Conservation (phyloP, 2,329 filamentous ascomycete genomes). For the Penicillium sp. region DNA sequence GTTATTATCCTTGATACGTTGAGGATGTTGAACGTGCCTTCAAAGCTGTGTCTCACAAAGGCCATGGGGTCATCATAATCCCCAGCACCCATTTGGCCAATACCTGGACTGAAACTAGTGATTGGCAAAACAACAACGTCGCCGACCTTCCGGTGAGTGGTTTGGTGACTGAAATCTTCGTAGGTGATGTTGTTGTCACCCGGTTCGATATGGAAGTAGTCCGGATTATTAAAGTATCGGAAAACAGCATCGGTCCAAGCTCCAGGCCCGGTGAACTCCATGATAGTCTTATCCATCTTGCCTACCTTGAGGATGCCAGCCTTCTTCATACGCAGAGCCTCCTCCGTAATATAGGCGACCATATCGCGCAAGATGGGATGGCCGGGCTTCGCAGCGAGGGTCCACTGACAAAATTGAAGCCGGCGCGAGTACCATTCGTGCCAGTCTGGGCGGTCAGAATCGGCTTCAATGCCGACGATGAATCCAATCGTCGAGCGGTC, state of each 20-base stretch:
- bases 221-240: constrained; percentile 83
- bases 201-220: constrained; percentile 72
- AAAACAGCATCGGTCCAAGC: constrained; percentile 93
- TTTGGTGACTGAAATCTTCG: constrained; percentile 84
- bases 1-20: not conserved
- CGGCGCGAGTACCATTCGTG: constrained; percentile 89
- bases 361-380: constrained; percentile 87
- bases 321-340: constrained; percentile 68
- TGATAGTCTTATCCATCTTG: constrained; percentile 65
- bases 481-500: constrained; percentile 74
- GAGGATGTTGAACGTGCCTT: constrained; percentile 53
- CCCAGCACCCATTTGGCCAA: constrained; percentile 84
- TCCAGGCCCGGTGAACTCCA: constrained; percentile 91
- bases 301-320: constrained; percentile 57
- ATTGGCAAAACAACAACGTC: constrained; percentile 93
- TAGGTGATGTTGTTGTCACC: constrained; percentile 70
- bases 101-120: constrained; percentile 93
- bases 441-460: constrained; percentile 91
- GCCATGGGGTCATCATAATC: constrained; percentile 91
- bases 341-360: constrained; percentile 76
- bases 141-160: constrained; percentile 74
- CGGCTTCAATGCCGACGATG: constrained; percentile 91
- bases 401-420: constrained; percentile 99
- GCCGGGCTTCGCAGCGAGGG: constrained; percentile 89
- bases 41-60: constrained; percentile 94